Evolutionary conservation across 225 moss, liverwort and hornwort species (phyloP), one percentile per base, ranked within the genome.

Genomic region (Pleurozium schreberi): DNA sequence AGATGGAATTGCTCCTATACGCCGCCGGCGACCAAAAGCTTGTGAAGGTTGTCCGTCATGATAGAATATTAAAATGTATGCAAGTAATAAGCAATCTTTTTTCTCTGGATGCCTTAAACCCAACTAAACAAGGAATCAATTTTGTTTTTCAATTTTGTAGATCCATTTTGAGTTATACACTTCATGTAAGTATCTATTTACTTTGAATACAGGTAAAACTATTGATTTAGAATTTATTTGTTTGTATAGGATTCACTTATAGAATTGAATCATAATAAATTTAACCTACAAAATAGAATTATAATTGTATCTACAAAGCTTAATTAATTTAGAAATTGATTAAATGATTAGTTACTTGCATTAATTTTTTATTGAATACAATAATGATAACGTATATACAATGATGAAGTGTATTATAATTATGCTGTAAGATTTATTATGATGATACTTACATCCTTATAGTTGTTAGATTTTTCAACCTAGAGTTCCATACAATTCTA

Each of bases 1-100:
- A 27, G 93, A 93, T 83, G 92, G 91, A 63, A 42, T 88, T 73
- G 76, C 85, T 85, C 34, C 90, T 38, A 90, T 92, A 59, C 25
- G 88, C 8, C 74, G 91, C 0, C 25, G 34, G 1, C 53, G 14
- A 18, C 83, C 86, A 77, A 92, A 92, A 79, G 74, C 59, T 86
- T 92, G 90, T 78, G 16, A 86, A 65, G 83, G 88, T 66, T 92
- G 92, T 75, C 83, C 86, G 2, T 92, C 90, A 21, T 52, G 12
- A 52, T 90, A 92, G 22, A 33, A 4, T 85, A 55, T 31, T 8
- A 38, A 73, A 10, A 70, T 57, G 1, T 3, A 9, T 3, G n/a
- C 12, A 85, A 23, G 5, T 19, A 20, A 34, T 1, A 71, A 25
- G 11, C 3, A 33, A 55, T 3, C 6, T 2, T 19, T 30, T 30